Evolutionary conservation across 2,329 filamentous ascomycete species (phyloP).

Genomic region (Trichoderma simmonsii): DNA sequence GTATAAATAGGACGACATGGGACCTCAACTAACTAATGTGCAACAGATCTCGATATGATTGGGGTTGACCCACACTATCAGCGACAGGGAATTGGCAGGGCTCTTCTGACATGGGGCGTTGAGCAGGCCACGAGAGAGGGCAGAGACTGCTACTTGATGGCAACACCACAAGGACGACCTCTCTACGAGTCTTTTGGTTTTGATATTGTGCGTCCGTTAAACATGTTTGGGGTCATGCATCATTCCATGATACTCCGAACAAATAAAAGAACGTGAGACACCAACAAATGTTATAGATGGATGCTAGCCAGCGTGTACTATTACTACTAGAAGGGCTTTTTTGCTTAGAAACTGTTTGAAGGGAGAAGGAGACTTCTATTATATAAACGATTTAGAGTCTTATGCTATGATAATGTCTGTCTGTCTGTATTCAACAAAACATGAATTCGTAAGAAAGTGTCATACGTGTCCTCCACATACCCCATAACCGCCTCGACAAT

Average conservation of each 20-base stretch:
- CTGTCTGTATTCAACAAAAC: neutral
- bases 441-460: neutral
- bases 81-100: constrained; percentile 20
- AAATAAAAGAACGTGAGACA: neutral
- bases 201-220: constrained; percentile 4
- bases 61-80: constrained; percentile 22
- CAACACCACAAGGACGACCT: constrained; percentile 18
- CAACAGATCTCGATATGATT: constrained; percentile 21
- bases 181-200: constrained; percentile 18
- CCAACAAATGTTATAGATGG: neutral
- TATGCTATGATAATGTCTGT: constrained; percentile 1
- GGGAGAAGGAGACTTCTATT: neutral
- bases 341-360: neutral
- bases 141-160: constrained; percentile 19
- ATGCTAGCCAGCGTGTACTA: neutral
- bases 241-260: constrained; percentile 16
- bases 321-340: neutral
- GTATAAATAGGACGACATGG: neutral
- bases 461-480: neutral
- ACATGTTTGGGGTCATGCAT: constrained; percentile 18
- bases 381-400: neutral
- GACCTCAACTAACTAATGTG: neutral
- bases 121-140: constrained; percentile 15
- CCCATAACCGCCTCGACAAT: neutral
- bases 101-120: constrained; percentile 22